Percentiles rank a stretch among this genome's conserved stretches.
phyloP scores from a whole-genome alignment of 441 rosid genomes.

The Melastoma candidum region DNA sequence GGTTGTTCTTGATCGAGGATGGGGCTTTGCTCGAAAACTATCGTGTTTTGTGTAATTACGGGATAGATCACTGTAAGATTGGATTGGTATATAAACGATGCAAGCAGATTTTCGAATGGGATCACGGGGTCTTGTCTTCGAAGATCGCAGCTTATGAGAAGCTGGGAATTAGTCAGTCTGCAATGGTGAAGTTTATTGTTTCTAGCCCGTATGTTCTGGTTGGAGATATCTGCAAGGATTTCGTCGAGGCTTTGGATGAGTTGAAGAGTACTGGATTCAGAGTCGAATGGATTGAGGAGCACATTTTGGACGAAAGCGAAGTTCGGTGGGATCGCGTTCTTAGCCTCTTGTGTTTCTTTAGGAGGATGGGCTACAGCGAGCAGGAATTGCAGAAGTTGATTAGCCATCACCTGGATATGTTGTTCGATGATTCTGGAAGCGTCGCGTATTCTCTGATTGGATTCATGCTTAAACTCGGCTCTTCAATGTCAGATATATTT shows the following conservation, averaged over 20 bases:
- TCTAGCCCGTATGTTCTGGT: conserved; percentile 46
- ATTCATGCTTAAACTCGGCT: conserved; percentile 50
- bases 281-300: conserved; percentile 35
- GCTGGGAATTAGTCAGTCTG: conserved; percentile 41
- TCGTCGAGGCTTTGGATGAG: conserved; percentile 32
- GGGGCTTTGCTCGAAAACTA: conserved; percentile 49
- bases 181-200: conserved; percentile 35
- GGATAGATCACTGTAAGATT: conserved; percentile 40
- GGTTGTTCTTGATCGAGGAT: conserved; percentile 64
- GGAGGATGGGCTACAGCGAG: conserved; percentile 20
- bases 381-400: conserved; percentile 33
- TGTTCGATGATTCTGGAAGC: conserved; percentile 52
- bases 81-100: conserved; percentile 60
- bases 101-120: conserved; percentile 38
- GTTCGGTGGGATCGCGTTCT: conserved; percentile 50
- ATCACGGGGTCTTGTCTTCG: conserved; percentile 35
- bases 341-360: conserved; percentile 34
- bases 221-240: conserved; percentile 34
- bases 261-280: conserved; percentile 39
- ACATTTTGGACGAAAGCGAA: conserved; percentile 26
- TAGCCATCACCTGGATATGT: conserved; percentile 33
- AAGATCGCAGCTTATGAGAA: conserved; percentile 53
- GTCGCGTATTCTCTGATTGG: conserved; percentile 33
- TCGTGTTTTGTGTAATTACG: conserved; percentile 52
- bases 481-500: conserved; percentile 26